Conservation (phyloP, 1,284 basidiomycete species). For the Microbotryum silenes-acaulis region DNA sequence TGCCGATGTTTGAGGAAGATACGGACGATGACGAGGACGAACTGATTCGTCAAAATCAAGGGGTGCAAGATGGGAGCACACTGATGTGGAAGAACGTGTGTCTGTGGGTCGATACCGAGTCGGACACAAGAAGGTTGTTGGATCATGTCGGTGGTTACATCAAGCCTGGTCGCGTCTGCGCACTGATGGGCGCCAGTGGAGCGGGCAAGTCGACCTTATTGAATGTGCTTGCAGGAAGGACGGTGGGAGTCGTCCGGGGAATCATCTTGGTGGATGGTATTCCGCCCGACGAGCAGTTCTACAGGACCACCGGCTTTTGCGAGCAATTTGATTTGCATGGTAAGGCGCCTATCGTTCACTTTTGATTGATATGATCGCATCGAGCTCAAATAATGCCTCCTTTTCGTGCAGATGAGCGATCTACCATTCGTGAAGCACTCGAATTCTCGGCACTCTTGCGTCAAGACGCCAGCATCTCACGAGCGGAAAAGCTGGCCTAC, state of each 20-base stretch:
- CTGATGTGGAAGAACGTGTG: constrained; percentile 43
- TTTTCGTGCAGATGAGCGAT: constrained; percentile 45
- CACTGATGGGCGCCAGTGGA: constrained; percentile 39
- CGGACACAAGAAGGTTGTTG: constrained; percentile 40
- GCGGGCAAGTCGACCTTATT: constrained; percentile 41
- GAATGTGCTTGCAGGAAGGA: constrained; percentile 51
- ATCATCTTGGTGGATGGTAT: constrained; percentile 49
- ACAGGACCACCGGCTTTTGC: constrained; percentile 48
- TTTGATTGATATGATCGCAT: background rate
- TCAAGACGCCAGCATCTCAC: constrained; percentile 47
- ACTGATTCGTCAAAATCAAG: constrained; percentile 20
- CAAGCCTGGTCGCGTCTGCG: constrained; percentile 47
- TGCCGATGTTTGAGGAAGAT: constrained; percentile 1
- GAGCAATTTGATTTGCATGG: constrained; percentile 34
- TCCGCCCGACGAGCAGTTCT: constrained; percentile 45
- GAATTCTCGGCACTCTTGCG: constrained; percentile 54
- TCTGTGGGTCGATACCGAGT: constrained; percentile 30
- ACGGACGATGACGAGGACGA: background rate
- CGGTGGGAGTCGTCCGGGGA: constrained; percentile 47
- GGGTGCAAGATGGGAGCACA: background rate
- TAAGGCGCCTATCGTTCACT: background rate
- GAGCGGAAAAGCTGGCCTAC: constrained; percentile 48
- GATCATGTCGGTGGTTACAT: constrained; percentile 48
- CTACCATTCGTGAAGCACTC: constrained; percentile 55
- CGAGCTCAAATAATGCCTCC: constrained; percentile 6